Evolutionary conservation across 768 basidiomycete genomes (phyloP).

Genomic region (Leccinum obscurum): DNA sequence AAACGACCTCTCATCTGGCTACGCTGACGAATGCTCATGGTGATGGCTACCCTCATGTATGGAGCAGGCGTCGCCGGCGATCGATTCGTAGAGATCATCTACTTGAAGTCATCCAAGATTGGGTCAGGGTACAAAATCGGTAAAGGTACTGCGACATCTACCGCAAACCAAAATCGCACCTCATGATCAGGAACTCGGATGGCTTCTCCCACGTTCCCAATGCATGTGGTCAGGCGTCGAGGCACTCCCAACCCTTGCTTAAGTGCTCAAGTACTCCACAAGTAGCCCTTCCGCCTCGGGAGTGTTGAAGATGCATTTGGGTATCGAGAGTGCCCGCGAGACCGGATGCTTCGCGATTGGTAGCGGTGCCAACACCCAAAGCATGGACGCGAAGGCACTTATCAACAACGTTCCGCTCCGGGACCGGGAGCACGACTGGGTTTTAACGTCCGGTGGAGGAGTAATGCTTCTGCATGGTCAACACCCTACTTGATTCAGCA

Average conservation of each 20-base stretch:
- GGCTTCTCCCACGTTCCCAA: slow-evolving; percentile 10
- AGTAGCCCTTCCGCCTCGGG: background rate
- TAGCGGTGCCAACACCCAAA: background rate
- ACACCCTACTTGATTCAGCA: no score
- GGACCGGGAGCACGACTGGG: background rate
- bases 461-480: no score
- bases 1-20: background rate
- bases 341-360: background rate
- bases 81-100: no score
- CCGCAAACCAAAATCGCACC: background rate
- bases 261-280: background rate
- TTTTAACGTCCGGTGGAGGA: no score
- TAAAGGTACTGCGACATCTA: no score
- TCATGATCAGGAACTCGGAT: background rate
- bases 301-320: background rate
- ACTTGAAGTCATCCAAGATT: no score
- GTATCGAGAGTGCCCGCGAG: background rate
- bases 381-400: slow-evolving; percentile 10
- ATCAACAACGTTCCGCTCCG: background rate
- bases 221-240: background rate
- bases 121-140: no score
- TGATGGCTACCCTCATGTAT: background rate
- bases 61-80: background rate
- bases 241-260: slow-evolving; percentile 4
- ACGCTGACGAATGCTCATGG: background rate